Base-by-base conservation (phyloP, 2,329 filamentous ascomycete genomes). In the Aschersonia sp. region DNA sequence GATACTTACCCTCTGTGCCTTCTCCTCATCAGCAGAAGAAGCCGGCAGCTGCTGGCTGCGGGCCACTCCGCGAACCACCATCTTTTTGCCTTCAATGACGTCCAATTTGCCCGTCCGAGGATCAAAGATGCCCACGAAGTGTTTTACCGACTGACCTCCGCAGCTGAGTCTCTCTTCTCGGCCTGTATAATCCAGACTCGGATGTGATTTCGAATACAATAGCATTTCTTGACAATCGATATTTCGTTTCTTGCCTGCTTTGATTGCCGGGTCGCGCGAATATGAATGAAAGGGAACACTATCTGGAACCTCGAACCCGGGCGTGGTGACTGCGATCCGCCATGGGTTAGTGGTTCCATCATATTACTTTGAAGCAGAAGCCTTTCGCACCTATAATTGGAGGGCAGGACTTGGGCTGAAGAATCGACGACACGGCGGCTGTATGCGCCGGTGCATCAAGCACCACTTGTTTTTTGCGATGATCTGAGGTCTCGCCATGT, bases 111-210 rank as follows among this genome's bases (percentile, higher is more conserved):
- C 76, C 0, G 75, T 79, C 35, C 69, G 64, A 0, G 78, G 75
- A 54, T 85, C 79, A 51, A 76, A 82, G 4, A 84, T 65, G 12
- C 78, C 81, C 31, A 85, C 63, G 57, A 80, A 85, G 60, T 84
- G 78, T 47, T 78, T 81, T 44, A 81, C 53, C 4, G 74, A 52
- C 32, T 61, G 60, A 38, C 61, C 59, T 4, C 55, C 51, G 3
- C 58, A 62, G 30, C 57, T 52, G 2, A 55, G 31, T 2, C 58
- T 58, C 42, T 66, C 66, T 57, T 81, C 76, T 49, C 72, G 71
- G 31, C 69, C 78, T 5, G 71, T 79, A 55, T 80, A 82, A 56
- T 82, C 74, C 40, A 84, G 59, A 41, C 69, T 77, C 31, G 64
- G 69, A 59, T 83, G 76, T 44, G 66, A 66, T 4, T 69, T 69